Conservation (phyloP, 2,329 filamentous ascomycete genomes). For the Colletotrichum brevisporum region DNA sequence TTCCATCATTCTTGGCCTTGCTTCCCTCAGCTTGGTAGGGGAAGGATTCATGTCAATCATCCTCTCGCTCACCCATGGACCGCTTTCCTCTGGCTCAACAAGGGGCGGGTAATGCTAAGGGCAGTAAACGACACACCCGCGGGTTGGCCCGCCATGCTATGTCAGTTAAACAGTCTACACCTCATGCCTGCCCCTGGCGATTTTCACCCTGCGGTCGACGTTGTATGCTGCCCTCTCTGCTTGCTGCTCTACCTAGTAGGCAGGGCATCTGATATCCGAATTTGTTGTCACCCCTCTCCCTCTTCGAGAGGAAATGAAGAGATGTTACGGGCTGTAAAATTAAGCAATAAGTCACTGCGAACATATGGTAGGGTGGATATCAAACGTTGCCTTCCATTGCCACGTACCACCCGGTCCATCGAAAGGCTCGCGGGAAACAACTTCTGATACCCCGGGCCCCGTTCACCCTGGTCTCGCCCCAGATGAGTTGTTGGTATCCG, state of each 20-base stretch:
- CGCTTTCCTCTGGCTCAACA: constrained; percentile 2
- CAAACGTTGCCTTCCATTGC: background rate
- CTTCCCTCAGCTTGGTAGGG: constrained; percentile 9
- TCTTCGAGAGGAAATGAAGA: background rate
- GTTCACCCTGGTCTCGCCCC: constrained; percentile 18
- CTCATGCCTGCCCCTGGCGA: constrained; percentile 9
- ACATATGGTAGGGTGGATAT: background rate
- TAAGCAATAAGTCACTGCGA: background rate
- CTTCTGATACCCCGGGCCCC: constrained; percentile 14
- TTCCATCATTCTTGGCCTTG: constrained; percentile 22
- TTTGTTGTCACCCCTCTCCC: background rate
- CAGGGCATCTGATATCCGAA: constrained; percentile 2
- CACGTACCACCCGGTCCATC: constrained; percentile 4
- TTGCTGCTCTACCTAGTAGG: background rate
- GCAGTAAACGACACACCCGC: constrained; percentile 6
- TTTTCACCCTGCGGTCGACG: constrained; percentile 14
- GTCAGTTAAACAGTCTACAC: background rate
- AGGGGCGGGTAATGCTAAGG: constrained; percentile 6
- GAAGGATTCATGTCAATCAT: constrained; percentile 7
- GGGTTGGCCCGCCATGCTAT: constrained; percentile 21
- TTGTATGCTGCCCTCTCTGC: too few species aligned
- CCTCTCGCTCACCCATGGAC: constrained; percentile 14
- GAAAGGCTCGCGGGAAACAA: constrained; percentile 6
- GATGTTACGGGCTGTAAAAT: background rate
- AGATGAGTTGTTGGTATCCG: constrained; percentile 17